Base-by-base conservation (phyloP, 2,329 filamentous ascomycete species). In the Pestalotiopsis sp. region DNA sequence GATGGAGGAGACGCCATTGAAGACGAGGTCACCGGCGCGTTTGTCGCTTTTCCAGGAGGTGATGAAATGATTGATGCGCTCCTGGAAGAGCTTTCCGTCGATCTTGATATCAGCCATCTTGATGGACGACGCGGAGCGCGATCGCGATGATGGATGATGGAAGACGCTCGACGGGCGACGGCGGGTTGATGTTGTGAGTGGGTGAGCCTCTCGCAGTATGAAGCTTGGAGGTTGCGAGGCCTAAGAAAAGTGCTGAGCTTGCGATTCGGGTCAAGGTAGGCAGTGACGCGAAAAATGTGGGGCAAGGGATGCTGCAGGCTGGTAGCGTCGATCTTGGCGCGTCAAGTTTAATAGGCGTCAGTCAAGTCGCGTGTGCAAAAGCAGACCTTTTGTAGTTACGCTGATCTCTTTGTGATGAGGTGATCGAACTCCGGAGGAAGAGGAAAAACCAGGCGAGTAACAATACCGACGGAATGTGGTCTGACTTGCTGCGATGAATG, bases 31-130 rank as follows among this genome's bases (percentile, higher is more conserved):
- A 79, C 92, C 93, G 71, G 92, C 89, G 78, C 95, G 92, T 85
- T 97, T 95, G 86, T 98, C 95, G 76, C 93, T 91, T 86, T 97
- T 98, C 96, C 97, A 99, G 84, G 94, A 90, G 76, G 93, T 91
- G 79, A 95, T 89, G 77, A 99, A 92, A 78, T 92, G 91, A 74
- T 91, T 91, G 74, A 98, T 88, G 79, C 96, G 95, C 85, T 96
- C 95, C 82, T 97, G 95, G 85, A 99, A 99, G 80, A 91, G 86
- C 82, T 92, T 91, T 85, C 92, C 93, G 86, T 98, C 95, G 85
- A 99, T 98, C 84, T 93, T 94, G 84, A 99, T 97, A 83, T 97
- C 93, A 78, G 86, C 87, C 89, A 90, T 90, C 81, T 79, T 85
- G 81, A 79, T 36, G 52, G n/a, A 36, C n/a, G 56, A 67, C 65